A percentile compares a stretch with the other conserved stretches of the same genome.
phyloP scores from a whole-genome alignment of 805 yeast species.

The Candida hispaniensis region DNA sequence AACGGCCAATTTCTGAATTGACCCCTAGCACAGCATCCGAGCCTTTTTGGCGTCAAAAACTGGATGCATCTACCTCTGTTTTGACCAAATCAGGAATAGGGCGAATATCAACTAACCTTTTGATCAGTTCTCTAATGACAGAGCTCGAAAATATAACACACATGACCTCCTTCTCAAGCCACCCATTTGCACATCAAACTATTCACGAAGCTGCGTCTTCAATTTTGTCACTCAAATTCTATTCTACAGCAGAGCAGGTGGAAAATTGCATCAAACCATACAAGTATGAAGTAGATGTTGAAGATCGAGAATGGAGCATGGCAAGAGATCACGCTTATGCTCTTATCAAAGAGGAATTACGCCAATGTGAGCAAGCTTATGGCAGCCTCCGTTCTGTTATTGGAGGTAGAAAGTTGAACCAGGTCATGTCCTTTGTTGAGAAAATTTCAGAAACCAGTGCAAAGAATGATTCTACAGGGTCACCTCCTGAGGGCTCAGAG shows the following conservation, averaged over 20 bases:
- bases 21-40: constrained; percentile 48
- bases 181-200: constrained; percentile 74
- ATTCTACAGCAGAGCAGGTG: constrained; percentile 94
- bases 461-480: constrained; percentile 17
- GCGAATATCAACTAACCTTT: constrained; percentile 69
- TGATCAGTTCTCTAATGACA: constrained; percentile 66
- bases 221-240: constrained; percentile 67
- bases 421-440: constrained; percentile 61
- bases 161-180: constrained; percentile 65
- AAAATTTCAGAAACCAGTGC: constrained; percentile 18
- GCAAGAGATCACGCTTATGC: constrained; percentile 69
- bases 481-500: constrained; percentile 41
- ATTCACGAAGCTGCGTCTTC: constrained; percentile 76
- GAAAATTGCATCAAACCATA: constrained; percentile 97
- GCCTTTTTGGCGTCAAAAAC: constrained; percentile 74
- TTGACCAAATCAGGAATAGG: constrained; percentile 92
- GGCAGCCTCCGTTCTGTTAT: constrained; percentile 51
- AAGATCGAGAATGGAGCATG: constrained; percentile 83
- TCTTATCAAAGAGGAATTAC: constrained; percentile 70
- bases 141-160: constrained; percentile 69
- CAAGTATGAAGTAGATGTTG: constrained; percentile 93
- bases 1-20: constrained; percentile 46
- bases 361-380: constrained; percentile 64
- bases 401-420: constrained; percentile 75
- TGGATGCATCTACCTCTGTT: constrained; percentile 73